Evolutionary conservation across 495 filamentous ascomycete genomes (phyloP).

Genomic region (Friedmanniomyces endolithicus): DNA sequence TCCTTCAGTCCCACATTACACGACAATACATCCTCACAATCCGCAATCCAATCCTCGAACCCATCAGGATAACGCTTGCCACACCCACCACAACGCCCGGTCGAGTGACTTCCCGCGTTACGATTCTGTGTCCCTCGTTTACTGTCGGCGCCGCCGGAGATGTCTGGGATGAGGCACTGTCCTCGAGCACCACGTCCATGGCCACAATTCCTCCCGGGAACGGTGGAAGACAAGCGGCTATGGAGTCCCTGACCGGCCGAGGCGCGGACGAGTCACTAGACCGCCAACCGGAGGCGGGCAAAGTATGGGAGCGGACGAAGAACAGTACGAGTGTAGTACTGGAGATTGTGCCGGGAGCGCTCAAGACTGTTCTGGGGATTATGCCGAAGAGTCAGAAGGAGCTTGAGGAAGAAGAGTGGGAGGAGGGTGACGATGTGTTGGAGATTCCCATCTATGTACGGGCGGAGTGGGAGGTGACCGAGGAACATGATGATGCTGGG

Average conservation of each 20-base stretch:
- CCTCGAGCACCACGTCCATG: constrained; percentile 25
- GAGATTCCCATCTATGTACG: constrained; percentile 92
- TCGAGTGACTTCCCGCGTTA: constrained; percentile 62
- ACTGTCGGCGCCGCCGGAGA: constrained; percentile 91
- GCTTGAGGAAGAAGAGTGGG: constrained; percentile 27
- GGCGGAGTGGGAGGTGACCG: constrained; percentile 73
- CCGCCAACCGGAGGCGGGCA: constrained; percentile 62
- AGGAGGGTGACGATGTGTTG: constrained; percentile 59
- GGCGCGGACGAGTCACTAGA: constrained; percentile 2
- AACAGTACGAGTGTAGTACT: constrained; percentile 90
- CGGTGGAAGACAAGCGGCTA: constrained; percentile 13
- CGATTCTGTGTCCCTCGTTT: constrained; percentile 87
- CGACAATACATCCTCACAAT: constrained; percentile 78
- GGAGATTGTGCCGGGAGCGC: constrained; percentile 66
- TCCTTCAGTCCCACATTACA: constrained; percentile 46
- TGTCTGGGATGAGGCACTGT: constrained; percentile 85
- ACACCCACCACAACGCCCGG: constrained; percentile 75
- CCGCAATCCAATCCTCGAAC: constrained; percentile 87
- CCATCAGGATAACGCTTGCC: constrained; percentile 72
- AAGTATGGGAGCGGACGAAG: constrained; percentile 87
- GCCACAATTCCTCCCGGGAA: not conserved
- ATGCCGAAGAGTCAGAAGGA: constrained; percentile 8
- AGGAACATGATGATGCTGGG: constrained; percentile 41
- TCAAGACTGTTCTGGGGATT: constrained; percentile 5
- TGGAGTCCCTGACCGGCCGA: constrained; percentile 8